A percentile compares a stretch with the other conserved stretches of the same genome.
These are phyloP conservation scores for Neofusicoccum cordaticola DNA, from an alignment of 2,329 filamentous ascomycete genomes.

Conservation along the genomic window DNA sequence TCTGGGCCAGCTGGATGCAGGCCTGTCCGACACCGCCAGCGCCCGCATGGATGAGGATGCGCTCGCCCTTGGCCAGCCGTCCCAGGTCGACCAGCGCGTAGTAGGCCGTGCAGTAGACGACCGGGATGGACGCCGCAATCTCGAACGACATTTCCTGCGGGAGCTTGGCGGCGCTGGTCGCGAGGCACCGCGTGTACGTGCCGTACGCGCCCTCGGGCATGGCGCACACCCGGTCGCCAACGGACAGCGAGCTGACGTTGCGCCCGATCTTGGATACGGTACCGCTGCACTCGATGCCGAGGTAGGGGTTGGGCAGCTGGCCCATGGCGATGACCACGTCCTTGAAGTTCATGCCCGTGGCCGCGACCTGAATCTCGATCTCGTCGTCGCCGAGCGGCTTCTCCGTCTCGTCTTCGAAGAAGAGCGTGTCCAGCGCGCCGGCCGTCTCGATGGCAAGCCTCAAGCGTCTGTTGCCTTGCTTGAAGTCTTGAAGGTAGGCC, in stretches of 20 bases:
- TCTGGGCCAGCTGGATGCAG: constrained; percentile 26
- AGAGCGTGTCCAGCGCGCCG: constrained; percentile 12
- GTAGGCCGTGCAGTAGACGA: constrained; percentile 22
- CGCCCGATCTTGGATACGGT: constrained; percentile 20
- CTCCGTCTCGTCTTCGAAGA: constrained; percentile 3
- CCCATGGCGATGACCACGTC: constrained; percentile 22
- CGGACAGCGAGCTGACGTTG: constrained; percentile 10
- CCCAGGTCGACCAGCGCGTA: constrained; percentile 22
- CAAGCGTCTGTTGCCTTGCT: neutral
- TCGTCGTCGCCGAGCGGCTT: constrained; percentile 22
- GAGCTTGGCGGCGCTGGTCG: constrained; percentile 1
- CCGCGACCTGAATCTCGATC: constrained; percentile 26
- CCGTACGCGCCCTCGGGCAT: constrained; percentile 16
- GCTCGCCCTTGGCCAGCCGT: constrained; percentile 18
- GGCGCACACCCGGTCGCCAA: constrained; percentile 19
- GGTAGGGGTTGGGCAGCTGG: constrained; percentile 20
- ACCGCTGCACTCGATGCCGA: constrained; percentile 23
- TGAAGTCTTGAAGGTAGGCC: constrained; percentile 9
- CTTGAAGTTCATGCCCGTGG: constrained; percentile 18
- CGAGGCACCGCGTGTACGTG: neutral
- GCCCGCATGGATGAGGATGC: constrained; percentile 33
- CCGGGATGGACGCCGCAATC: constrained; percentile 24
- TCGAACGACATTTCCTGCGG: constrained; percentile 22
- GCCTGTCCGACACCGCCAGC: constrained; percentile 32
- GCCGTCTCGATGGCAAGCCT: constrained; percentile 2